Evolutionary conservation across 2,329 filamentous ascomycete genomes (phyloP).

Genomic region (Claviceps capensis): DNA sequence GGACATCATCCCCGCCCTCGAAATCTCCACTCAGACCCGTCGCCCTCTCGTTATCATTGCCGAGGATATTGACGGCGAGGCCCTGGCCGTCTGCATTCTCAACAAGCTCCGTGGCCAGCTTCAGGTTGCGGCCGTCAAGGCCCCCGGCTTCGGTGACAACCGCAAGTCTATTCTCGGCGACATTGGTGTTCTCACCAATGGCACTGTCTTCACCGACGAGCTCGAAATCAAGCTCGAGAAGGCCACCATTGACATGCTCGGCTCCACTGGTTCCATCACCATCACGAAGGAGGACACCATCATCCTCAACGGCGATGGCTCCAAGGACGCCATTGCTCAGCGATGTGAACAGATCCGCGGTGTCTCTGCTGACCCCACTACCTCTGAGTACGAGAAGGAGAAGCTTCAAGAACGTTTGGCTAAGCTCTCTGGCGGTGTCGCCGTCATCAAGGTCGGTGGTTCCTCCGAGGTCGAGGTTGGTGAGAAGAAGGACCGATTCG

Average conservation of each 20-base stretch:
- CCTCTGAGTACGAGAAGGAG: conserved; percentile 99
- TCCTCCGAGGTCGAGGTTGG: conserved; percentile 96
- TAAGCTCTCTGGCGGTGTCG: conserved; percentile 97
- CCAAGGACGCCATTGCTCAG: conserved; percentile 85
- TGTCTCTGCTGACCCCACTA: conserved; percentile 84
- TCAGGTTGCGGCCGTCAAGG: conserved; percentile 97
- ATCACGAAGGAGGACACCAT: conserved; percentile 99
- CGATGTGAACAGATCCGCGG: conserved; percentile 98
- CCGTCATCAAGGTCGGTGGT: conserved; percentile 98
- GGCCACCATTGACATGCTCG: conserved; percentile 88
- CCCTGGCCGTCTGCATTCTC: conserved; percentile 94
- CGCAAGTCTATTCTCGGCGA: conserved; percentile 98
- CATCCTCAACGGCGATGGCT: conserved; percentile 90
- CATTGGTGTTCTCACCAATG: conserved; percentile 88
- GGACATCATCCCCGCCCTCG: conserved; percentile 95
- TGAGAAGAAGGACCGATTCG: conserved; percentile 99
- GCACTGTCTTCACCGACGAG: conserved; percentile 95
- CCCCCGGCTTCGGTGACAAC: conserved; percentile 98
- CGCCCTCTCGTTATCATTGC: conserved; percentile 96
- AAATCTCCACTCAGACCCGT: conserved; percentile 90
- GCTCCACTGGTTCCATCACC: conserved; percentile 93
- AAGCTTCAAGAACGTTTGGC: conserved; percentile 99
- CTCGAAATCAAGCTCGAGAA: conserved; percentile 99
- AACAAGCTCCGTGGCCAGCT: conserved; percentile 99
- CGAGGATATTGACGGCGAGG: conserved; percentile 97